Conservation (phyloP, 1,284 basidiomycete species). For the Grifola frondosa region DNA sequence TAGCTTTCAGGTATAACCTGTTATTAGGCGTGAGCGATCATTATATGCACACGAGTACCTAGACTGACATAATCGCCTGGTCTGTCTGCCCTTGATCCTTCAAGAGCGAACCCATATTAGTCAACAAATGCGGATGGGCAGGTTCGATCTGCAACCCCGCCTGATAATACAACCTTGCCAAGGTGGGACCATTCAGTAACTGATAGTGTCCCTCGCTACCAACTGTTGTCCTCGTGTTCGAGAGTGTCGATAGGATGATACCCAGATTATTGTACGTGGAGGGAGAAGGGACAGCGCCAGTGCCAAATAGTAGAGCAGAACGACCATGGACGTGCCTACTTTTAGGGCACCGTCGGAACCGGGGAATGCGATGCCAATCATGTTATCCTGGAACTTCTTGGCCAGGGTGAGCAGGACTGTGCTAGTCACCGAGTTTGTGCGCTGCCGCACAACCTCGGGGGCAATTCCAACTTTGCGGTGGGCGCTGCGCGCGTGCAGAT, state of each 20-base stretch:
- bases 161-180: constrained; percentile 58
- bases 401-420: constrained; percentile 57
- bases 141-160: constrained; percentile 54
- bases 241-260: constrained; percentile 52
- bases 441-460: constrained; percentile 21
- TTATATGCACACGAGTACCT: background rate
- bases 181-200: constrained; percentile 30
- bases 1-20: constrained; percentile 48
- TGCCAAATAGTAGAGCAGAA: constrained; percentile 60
- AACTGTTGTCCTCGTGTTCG: constrained; percentile 27
- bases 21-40: background rate
- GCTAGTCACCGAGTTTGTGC: constrained; percentile 45
- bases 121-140: constrained; percentile 58
- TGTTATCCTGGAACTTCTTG: constrained; percentile 50
- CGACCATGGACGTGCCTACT: constrained; percentile 44
- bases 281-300: constrained; percentile 52
- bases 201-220: constrained; percentile 31
- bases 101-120: constrained; percentile 59
- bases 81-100: constrained; percentile 56
- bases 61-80: constrained; percentile 48
- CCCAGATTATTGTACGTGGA: constrained; percentile 64
- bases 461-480: constrained; percentile 17
- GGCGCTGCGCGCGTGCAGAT: constrained; percentile 27
- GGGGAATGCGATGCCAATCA: constrained; percentile 22
- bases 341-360: constrained; percentile 38